These are phyloP conservation scores for Tetrahymena thermophila DNA, from an alignment of 73 alveolate species.

Conservation along the genomic window DNA sequence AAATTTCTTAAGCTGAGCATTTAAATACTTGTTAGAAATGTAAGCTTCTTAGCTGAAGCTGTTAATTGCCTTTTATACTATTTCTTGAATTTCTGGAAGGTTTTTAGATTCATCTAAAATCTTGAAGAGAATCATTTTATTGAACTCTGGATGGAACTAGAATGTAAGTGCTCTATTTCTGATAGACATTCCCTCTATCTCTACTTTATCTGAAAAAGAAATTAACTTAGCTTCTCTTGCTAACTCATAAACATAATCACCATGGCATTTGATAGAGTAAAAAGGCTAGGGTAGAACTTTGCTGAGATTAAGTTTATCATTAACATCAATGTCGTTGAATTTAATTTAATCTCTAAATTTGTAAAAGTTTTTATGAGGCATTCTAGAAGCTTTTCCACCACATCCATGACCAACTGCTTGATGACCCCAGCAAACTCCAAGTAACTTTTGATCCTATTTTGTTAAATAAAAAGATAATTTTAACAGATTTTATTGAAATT, in stretches of 20 bases:
- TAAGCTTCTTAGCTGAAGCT: neutral
- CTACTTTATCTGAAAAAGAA: neutral
- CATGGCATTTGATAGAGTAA: neutral
- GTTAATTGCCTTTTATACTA: neutral
- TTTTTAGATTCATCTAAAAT: neutral
- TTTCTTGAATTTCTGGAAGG: neutral
- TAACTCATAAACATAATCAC: neutral
- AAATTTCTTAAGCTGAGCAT: neutral
- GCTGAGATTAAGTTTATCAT: neutral
- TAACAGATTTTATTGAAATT: neutral
- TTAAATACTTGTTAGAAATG: neutral
- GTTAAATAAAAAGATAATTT: neutral
- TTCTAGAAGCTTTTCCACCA: neutral
- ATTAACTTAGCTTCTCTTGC: neutral
- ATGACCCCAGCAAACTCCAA: neutral
- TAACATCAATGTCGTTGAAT: neutral
- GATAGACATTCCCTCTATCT: neutral
- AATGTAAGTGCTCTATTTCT: neutral
- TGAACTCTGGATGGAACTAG: neutral
- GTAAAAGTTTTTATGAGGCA: neutral
- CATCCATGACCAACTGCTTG: neutral
- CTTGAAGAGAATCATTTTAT: neutral
- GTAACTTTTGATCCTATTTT: neutral
- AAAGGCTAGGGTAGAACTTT: neutral
- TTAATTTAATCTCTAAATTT: neutral